A percentile compares a stretch with the other conserved stretches of the same genome.
These are phyloP conservation scores for Talaromyces amestolkiae DNA, from an alignment of 2,329 filamentous ascomycete genomes.

Conservation along the genomic window DNA sequence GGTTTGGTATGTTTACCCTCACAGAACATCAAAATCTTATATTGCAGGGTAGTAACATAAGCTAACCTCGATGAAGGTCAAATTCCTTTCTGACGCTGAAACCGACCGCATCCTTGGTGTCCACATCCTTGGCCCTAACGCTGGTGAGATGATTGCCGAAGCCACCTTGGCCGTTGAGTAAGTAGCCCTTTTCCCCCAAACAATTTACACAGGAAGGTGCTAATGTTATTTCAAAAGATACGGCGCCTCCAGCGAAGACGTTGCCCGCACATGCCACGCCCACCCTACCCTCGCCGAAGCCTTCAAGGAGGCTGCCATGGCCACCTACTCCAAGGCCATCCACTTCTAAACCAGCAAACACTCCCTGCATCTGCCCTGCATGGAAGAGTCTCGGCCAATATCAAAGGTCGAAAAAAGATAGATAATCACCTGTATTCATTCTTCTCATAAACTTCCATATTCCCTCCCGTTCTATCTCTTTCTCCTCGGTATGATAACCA, in stretches of 20 bases:
- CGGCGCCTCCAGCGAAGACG: slow-evolving; percentile 90
- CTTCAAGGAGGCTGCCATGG: slow-evolving; percentile 99
- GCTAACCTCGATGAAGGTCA: slow-evolving; percentile 55
- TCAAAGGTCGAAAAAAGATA: background rate
- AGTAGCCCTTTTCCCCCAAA: background rate
- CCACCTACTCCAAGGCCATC: slow-evolving; percentile 90
- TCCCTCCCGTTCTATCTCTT: slow-evolving; percentile 7
- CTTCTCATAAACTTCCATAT: slow-evolving; percentile 29
- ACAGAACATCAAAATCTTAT: background rate
- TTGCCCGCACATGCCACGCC: slow-evolving; percentile 91
- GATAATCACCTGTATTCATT: slow-evolving; percentile 29
- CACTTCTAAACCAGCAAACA: slow-evolving; percentile 66
- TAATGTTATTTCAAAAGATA: slow-evolving; percentile 51
- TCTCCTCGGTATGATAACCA: background rate
- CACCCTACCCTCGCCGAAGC: slow-evolving; percentile 95
- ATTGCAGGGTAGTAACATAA: background rate
- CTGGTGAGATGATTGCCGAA: slow-evolving; percentile 99
- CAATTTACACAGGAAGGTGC: background rate
- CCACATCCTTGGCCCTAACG: slow-evolving; percentile 94
- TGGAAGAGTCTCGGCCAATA: background rate
- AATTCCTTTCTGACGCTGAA: slow-evolving; percentile 94
- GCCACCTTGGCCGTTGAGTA: slow-evolving; percentile 84
- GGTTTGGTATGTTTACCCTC: slow-evolving; percentile 53
- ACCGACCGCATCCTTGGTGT: slow-evolving; percentile 93
- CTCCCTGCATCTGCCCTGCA: background rate